Base-by-base conservation (phyloP, 129 eudicot genomes). In the Pulicaria dysenterica region DNA sequence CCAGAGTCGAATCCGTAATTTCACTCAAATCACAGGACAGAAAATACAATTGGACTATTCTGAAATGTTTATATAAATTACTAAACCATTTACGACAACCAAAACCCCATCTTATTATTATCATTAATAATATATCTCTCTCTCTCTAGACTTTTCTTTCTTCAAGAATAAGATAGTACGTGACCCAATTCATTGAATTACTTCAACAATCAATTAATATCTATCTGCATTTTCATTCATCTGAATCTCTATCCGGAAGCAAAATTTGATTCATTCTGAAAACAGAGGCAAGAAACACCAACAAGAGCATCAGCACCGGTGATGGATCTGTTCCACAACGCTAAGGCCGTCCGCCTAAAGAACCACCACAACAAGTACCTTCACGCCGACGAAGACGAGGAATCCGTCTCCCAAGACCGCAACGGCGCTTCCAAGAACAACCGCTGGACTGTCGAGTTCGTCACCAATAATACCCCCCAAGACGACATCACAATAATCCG, bases 301-400 rank as follows among this genome's bases (percentile, higher is more conserved):
- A 8, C 19, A 38, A 17, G n/a, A 60, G 34, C 46, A n/a, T 9
- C 79, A 14, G 15, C 63, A 5, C 43, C 72, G 24, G 80, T 53
- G 1, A 88, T 86, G 96, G 97, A 92, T 7, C 57, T 82, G 3
- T 88, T 91, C 80, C 68, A 38, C 63, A 69, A 82, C 67, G 97
- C 97, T 0, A 88, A 88, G 24, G 84, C 85, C 5, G 97, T 91
- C 49, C 85, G 97, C 6, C 88, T 91, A 4, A 82, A 78, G 5
- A 80, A 84, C 85, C 53, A 56, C 81, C 95, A 88, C 73, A 61
- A 80, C 81, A 91, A 91, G 65, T 91, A 88, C 76, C 83, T 91
- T 0, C 75, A 80, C 38, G 97, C 97, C 40, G 90, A 80, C 0
- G 92, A 91, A 1, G 97, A 91, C 82, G 87, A 86, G 50, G 95